Conservation (phyloP, 495 filamentous ascomycete species). For the Sordaria brevicollis region DNA sequence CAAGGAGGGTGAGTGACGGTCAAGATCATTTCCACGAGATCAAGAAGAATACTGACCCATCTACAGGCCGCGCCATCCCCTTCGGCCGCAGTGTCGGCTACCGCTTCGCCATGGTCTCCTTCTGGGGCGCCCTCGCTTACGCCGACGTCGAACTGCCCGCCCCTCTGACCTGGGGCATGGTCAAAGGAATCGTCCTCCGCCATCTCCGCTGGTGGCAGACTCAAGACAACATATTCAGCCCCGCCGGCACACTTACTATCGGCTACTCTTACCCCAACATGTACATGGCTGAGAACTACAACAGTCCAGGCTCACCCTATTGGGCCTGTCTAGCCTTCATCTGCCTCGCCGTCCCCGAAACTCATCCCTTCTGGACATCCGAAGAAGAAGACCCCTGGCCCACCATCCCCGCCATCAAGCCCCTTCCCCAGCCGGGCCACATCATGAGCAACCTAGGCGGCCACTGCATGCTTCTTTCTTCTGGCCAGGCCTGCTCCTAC, state of each 20-base stretch:
- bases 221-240: conserved; percentile 60
- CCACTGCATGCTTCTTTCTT: conserved; percentile 63
- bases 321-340: conserved; percentile 74
- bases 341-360: conserved; percentile 52
- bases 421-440: conserved; percentile 57
- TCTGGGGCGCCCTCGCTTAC: conserved; percentile 70
- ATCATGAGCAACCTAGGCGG: conserved; percentile 52
- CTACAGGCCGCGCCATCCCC: conserved; percentile 49
- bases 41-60: not conserved
- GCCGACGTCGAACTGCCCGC: conserved; percentile 61
- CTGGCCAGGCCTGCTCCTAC: conserved; percentile 69
- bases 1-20: conserved; percentile 36
- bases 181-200: conserved; percentile 63
- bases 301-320: conserved; percentile 57
- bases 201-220: conserved; percentile 73
- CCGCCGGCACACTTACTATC: conserved; percentile 62
- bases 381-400: conserved; percentile 49
- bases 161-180: conserved; percentile 64
- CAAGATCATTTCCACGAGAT: not conserved
- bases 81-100: conserved; percentile 72
- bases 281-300: conserved; percentile 73
- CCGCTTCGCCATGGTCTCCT: conserved; percentile 70
- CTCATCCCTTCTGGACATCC: conserved; percentile 67
- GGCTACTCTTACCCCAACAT: conserved; percentile 73
- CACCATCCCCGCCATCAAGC: conserved; percentile 41